phyloP scores from a whole-genome alignment of 495 filamentous ascomycete species.

The Tuber microsphaerosporum region DNA sequence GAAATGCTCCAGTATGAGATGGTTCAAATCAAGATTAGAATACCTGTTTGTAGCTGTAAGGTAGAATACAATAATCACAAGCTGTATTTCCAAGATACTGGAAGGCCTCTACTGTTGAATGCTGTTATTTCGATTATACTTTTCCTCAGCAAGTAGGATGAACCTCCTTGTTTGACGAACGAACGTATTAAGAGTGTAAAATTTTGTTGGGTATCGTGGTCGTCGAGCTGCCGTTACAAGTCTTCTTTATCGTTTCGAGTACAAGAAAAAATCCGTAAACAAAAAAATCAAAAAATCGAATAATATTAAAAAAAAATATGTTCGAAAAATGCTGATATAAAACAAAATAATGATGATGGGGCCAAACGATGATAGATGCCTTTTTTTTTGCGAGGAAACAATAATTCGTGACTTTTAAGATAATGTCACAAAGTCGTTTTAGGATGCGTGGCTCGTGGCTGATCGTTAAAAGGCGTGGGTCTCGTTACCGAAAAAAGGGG shows the following conservation, averaged over 20 bases:
- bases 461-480: conserved; percentile 40
- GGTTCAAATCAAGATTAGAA: background rate
- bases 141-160: background rate
- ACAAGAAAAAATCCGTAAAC: conserved; percentile 20
- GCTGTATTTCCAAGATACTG: background rate
- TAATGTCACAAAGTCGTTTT: conserved; percentile 37
- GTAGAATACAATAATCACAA: conserved; percentile 1
- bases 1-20: background rate
- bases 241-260: conserved; percentile 23
- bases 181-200: conserved; percentile 2
- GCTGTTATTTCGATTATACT: background rate
- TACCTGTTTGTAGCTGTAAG: background rate
- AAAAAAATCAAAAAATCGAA: background rate
- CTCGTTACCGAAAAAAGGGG: conserved; percentile 38
- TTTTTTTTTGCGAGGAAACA: conserved; percentile 24
- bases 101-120: background rate
- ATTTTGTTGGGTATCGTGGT: conserved; percentile 1
- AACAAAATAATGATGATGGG: conserved; percentile 16
- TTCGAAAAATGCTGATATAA: conserved; percentile 9
- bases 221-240: background rate
- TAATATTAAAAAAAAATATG: conserved; percentile 20
- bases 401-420: conserved; percentile 29
- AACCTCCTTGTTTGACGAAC: background rate
- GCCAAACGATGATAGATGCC: conserved; percentile 27
- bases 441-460: conserved; percentile 36